Evolutionary conservation across 176 grass and related monocot species (phyloP).

Genomic region (Phyllostachys edulis): DNA sequence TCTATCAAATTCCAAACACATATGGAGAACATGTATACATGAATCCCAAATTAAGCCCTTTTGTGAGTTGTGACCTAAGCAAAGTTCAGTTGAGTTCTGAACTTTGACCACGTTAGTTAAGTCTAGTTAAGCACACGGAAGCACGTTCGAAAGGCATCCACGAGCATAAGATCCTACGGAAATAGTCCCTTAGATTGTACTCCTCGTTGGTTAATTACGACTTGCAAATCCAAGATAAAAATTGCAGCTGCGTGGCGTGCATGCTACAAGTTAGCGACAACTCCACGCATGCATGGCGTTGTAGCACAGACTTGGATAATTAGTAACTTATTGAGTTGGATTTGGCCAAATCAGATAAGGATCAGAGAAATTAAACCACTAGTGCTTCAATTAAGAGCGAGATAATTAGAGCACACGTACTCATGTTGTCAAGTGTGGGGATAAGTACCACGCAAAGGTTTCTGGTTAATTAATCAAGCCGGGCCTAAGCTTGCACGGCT

Average conservation of each 20-base stretch:
- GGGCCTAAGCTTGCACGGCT: neutral
- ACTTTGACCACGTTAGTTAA: slow-evolving; percentile 18
- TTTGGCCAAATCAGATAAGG: slow-evolving; percentile 14
- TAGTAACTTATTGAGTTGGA: neutral
- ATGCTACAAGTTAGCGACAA: slow-evolving; percentile 23
- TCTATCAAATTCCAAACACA: neutral
- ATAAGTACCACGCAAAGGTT: slow-evolving; percentile 14
- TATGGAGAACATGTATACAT: neutral
- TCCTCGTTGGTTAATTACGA: neutral
- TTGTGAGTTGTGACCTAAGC: neutral
- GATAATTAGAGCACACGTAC: slow-evolving; percentile 24
- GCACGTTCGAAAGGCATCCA: slow-evolving; percentile 8
- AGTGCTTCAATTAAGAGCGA: too few relatives aligned
- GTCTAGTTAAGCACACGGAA: neutral
- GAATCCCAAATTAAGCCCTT: neutral
- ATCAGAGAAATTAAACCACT: neutral
- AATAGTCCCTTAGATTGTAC: slow-evolving; percentile 30
- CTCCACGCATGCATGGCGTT: neutral
- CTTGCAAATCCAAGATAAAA: neutral
- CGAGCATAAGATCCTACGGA: slow-evolving; percentile 16
- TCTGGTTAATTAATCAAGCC: neutral
- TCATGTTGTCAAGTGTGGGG: slow-evolving; percentile 14
- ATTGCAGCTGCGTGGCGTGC: neutral
- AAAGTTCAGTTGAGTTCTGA: neutral
- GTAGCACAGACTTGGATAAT: neutral